Percentiles rank a stretch among this genome's conserved stretches.
These are phyloP conservation scores for Lunularia cruciata DNA, from an alignment of 225 moss, liverwort and hornwort genomes.

Conservation along the genomic window DNA sequence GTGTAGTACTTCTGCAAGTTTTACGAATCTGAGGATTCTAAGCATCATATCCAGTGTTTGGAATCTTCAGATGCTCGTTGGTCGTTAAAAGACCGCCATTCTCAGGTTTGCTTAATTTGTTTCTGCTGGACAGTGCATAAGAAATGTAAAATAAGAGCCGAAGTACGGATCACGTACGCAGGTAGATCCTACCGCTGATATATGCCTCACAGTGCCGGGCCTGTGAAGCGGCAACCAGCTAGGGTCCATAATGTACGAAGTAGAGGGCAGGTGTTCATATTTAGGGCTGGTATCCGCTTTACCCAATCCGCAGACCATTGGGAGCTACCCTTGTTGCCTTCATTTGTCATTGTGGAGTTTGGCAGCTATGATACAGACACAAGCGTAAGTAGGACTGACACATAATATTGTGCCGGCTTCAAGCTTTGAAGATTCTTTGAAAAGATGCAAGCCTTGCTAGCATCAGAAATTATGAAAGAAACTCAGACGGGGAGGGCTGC, in stretches of 20 bases:
- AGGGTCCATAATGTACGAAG: neutral
- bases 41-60: slow-evolving; percentile 10
- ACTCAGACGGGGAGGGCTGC: neutral
- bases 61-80: neutral
- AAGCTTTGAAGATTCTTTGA: neutral
- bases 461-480: neutral
- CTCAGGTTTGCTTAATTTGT: neutral
- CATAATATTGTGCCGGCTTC: slow-evolving; percentile 7
- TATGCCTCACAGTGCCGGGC: neutral
- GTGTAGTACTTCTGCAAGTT: neutral
- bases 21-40: slow-evolving; percentile 8
- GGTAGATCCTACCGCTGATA: neutral
- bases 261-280: neutral
- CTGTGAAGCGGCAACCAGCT: slow-evolving; percentile 10
- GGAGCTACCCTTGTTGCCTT: slow-evolving; percentile 2
- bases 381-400: slow-evolving; percentile 2
- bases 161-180: neutral
- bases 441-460: slow-evolving; percentile 3
- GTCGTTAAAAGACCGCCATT: neutral
- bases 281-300: neutral
- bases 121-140: neutral
- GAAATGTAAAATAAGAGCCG: neutral
- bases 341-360: slow-evolving; percentile 10
- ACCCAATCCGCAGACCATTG: slow-evolving; percentile 6
- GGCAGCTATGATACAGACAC: neutral